Evolutionary conservation across 179 eudicot genomes (phyloP).

Genomic region (Pouteria campechiana): DNA sequence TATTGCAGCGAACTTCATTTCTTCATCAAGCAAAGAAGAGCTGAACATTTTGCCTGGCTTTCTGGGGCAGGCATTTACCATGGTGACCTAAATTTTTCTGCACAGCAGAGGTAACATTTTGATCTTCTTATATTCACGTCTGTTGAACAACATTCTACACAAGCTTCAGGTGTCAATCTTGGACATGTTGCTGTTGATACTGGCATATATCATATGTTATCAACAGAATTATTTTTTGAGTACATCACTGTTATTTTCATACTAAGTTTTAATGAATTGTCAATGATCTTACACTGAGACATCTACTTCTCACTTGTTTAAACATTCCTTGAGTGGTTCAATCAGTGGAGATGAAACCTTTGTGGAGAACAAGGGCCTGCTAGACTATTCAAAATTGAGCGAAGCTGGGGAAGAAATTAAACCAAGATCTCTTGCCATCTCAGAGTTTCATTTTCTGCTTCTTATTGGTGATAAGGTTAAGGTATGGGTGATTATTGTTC

Average conservation of each 20-base stretch:
- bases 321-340: conserved; percentile 36
- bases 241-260: too few species aligned
- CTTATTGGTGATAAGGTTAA: conserved; percentile 91
- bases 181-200: too few species aligned
- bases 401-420: conserved; percentile 68
- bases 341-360: conserved; percentile 87
- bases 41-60: conserved; percentile 95
- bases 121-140: too few species aligned
- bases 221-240: too few species aligned
- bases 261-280: too few species aligned
- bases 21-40: conserved; percentile 87
- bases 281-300: too few species aligned
- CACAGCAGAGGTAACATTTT: conserved; percentile 59
- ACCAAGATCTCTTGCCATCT: conserved; percentile 82
- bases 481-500: too few species aligned
- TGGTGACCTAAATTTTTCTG: conserved; percentile 93
- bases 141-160: too few species aligned
- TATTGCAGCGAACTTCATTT: conserved; percentile 88
- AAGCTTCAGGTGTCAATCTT: too few species aligned
- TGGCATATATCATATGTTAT: too few species aligned
- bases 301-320: too few species aligned
- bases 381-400: conserved; percentile 71
- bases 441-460: conserved; percentile 91
- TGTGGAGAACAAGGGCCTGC: conserved; percentile 95
- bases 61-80: conserved; percentile 98